Evolutionary conservation across 2,329 filamentous ascomycete genomes (phyloP).

Genomic region (Neobulgaria alba): DNA sequence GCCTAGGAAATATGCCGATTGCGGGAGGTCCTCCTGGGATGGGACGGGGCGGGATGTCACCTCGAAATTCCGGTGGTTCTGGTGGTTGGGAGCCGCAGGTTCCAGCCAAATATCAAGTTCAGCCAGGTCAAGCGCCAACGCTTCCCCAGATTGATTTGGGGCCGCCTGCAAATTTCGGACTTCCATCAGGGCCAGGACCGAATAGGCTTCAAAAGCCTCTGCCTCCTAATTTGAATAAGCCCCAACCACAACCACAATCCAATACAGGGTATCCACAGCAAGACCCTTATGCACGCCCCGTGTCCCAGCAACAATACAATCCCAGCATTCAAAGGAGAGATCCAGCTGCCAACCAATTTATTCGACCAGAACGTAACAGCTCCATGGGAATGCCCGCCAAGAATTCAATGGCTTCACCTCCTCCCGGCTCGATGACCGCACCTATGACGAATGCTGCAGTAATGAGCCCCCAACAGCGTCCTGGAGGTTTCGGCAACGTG

Average conservation of each 20-base stretch:
- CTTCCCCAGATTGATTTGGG: slow-evolving; percentile 16
- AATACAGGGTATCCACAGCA: slow-evolving; percentile 7
- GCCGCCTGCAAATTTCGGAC: slow-evolving; percentile 14
- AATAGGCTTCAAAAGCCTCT: slow-evolving; percentile 14
- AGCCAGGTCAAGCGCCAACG: slow-evolving; percentile 23
- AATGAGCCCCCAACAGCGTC: slow-evolving; percentile 5
- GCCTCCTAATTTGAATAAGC: slow-evolving; percentile 18
- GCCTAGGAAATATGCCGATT: slow-evolving; percentile 39
- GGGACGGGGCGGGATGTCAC: slow-evolving; percentile 17
- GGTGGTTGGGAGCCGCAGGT: slow-evolving; percentile 39
- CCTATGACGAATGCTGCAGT: slow-evolving; percentile 7
- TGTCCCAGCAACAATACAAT: slow-evolving; percentile 6
- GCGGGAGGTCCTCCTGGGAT: slow-evolving; percentile 23
- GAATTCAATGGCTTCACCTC: slow-evolving; percentile 11
- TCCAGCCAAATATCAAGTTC: slow-evolving; percentile 34
- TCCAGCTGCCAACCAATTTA: slow-evolving; percentile 11
- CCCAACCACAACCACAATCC: slow-evolving; percentile 8
- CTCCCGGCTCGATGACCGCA: not conserved
- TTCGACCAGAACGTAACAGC: slow-evolving; percentile 17
- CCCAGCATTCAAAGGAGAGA: slow-evolving; percentile 10
- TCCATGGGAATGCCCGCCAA: slow-evolving; percentile 13
- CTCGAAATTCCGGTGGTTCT: slow-evolving; percentile 33
- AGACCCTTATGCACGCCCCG: slow-evolving; percentile 5
- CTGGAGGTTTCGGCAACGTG: not conserved
- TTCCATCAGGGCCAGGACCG: slow-evolving; percentile 5